Base-by-base conservation (phyloP, 108 stramenopile genomes). In the Pseudonitzschia multistriata region DNA sequence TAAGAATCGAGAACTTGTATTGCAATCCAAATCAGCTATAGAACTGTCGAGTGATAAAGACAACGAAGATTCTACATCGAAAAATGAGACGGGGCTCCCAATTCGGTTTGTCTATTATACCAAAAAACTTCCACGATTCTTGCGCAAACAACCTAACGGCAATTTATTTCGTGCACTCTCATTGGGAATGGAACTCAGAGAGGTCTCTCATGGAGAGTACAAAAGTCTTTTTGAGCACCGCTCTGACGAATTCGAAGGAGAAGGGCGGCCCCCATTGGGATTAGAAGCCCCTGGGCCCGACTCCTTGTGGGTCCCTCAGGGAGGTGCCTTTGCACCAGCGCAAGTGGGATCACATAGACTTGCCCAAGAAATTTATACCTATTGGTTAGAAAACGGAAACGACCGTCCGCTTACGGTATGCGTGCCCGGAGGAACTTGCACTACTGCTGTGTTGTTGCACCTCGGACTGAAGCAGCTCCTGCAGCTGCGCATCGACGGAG, bases 71-170 rank as follows among this genome's bases (percentile, higher is more conserved):
- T 17, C 8, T 13, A 22, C 54, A 60, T 15, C 1, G 42, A 54
- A 33, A 40, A 39, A 60, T 40, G 17, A 37, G 11, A 25, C 31
- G 14, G 48, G 24, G 52, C 74, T 27, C 30, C 73, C 59, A 42
- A 85, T 80, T 34, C 79, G 81, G 25, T 96, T 97, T 66, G 77
- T 88, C 8, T 97, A 96, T 67, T 95, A 92, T 81, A 89, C 93
- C 52, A 97, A 97, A 65, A 88, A 77, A 55, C 64, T 96, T 47
- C 94, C 94, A 3, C 61, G 86, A 27, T 96, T 93, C 83, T 79
- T 97, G 17, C 61, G 77, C 31, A 86, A 83, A 11, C 73, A 93
- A 50, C 94, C 97, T 1, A 87, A 70, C 40, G 97, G 97, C 5
- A 97, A 97, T 70, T 81, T 92, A 21, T 83, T 92, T 25, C 72